Evolutionary conservation across 2,329 filamentous ascomycete species (phyloP), one percentile per base, ranked within the genome.

Genomic region (Colletotrichum spaethianum): DNA sequence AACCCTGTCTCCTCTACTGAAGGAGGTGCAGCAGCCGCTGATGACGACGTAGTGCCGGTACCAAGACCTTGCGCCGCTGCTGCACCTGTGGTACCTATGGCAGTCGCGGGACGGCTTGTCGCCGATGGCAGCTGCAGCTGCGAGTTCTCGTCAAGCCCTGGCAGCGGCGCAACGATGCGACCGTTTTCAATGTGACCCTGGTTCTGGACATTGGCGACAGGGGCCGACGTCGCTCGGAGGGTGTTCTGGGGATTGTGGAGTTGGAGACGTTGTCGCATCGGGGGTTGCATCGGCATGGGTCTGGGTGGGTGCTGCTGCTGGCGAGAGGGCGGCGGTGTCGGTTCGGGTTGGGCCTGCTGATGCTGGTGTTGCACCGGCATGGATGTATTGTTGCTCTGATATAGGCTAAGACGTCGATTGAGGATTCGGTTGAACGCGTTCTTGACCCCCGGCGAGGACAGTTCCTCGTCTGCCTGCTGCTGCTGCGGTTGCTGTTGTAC

Each of bases 181-280:
- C 63, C 68, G 56, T 48, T 71, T 31, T 62, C 64, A 38, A 63
- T 63, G 60, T 62, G 46, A 70, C 65, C 70, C 53, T 70, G 66
- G n/a, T 31, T 60, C 31, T 63, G 65, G 52, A 42, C n/a, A 33
- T 55, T 55, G 67, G 42, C 28, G 62, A 56, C 70, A 53, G 44
- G 62, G 62, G 62, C 28, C 40, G 57, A 16, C 23, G 8, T 33
- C 52, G 57, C 57, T 31, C 65, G 53, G 14, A 70, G 38, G 52
- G 70, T 72, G 60, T 72, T 72, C 70, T 70, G 70, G 60, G 70
- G 70, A 72, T 72, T 72, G 70, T 72, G 70, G 70, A 64, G 70
- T 36, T 70, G 65, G 53, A 48, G 70, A 40, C 70, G 28, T 70
- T 40, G 65, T 63, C 65, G 70, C 65, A 72, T 72, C 46, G 65